Percentiles rank a stretch among this genome's conserved stretches.
Conservation (phyloP, 2,329 filamentous ascomycete genomes). For the Monilinia aucupariae region DNA sequence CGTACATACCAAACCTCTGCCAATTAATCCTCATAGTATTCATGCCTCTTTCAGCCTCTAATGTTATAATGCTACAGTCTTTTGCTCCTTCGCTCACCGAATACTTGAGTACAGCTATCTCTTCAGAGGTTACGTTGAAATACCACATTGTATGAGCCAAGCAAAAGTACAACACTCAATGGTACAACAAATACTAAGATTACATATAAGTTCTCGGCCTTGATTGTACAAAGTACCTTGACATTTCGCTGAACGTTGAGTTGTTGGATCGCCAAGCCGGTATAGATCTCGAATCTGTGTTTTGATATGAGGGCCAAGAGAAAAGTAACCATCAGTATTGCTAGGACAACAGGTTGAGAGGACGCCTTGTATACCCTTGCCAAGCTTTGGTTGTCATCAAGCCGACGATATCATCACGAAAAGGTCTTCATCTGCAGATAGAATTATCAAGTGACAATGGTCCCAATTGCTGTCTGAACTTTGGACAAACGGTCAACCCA, state of each 20-base stretch:
- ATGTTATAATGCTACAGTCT: not conserved
- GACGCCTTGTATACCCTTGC: conserved; percentile 13
- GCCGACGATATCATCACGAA: conserved; percentile 10
- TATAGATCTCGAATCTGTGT: conserved; percentile 10
- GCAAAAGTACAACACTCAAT: conserved; percentile 10
- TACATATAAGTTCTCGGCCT: conserved; percentile 3
- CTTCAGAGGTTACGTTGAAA: not conserved
- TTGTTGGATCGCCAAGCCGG: conserved; percentile 16
- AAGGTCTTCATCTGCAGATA: not conserved
- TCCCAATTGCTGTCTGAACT: not conserved
- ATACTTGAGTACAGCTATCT: not conserved
- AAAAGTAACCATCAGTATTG: conserved; percentile 9
- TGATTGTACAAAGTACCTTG: not conserved
- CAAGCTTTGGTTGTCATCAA: conserved; percentile 2
- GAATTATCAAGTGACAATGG: not conserved
- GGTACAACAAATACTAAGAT: not conserved
- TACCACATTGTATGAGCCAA: conserved; percentile 11
- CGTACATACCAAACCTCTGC: not conserved
- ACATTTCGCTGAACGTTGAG: conserved; percentile 9
- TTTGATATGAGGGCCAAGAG: conserved; percentile 14
- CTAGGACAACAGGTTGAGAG: conserved; percentile 8
- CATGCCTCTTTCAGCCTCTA: not conserved
- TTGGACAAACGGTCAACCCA: not conserved
- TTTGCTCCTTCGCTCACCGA: not conserved
- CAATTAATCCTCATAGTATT: not conserved